Evolutionary conservation across 1,284 basidiomycete genomes (phyloP).

Genomic region (Termitomyces sp.): DNA sequence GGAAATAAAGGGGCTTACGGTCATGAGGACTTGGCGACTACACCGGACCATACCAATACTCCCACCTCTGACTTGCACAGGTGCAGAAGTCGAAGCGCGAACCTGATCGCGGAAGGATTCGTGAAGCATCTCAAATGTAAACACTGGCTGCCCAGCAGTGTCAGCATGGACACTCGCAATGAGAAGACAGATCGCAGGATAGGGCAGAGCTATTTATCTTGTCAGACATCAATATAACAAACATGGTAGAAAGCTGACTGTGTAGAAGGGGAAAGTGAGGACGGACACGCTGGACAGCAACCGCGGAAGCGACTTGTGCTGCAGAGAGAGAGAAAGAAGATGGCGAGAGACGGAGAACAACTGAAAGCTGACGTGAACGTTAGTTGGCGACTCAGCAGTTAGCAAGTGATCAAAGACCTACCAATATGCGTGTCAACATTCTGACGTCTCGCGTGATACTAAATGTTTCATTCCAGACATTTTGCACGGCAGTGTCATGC

Average conservation of each 20-base stretch:
- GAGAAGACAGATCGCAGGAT: slow-evolving; percentile 70
- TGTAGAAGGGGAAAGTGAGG: slow-evolving; percentile 44
- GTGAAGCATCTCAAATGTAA: slow-evolving; percentile 79
- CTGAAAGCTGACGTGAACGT: slow-evolving; percentile 38
- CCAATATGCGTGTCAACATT: slow-evolving; percentile 62
- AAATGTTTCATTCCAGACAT: slow-evolving; percentile 54
- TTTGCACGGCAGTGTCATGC: slow-evolving; percentile 38
- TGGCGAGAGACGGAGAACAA: slow-evolving; percentile 43
- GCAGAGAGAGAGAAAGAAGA: slow-evolving; percentile 49
- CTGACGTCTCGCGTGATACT: slow-evolving; percentile 66
- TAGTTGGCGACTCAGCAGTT: neutral
- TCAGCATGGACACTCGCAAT: slow-evolving; percentile 63
- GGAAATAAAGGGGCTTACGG: slow-evolving; percentile 38
- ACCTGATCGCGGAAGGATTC: slow-evolving; percentile 65
- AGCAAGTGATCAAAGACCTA: slow-evolving; percentile 31
- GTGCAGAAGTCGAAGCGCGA: slow-evolving; percentile 61
- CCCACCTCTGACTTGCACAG: slow-evolving; percentile 67
- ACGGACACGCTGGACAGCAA: slow-evolving; percentile 50
- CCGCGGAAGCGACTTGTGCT: slow-evolving; percentile 35
- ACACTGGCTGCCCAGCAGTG: slow-evolving; percentile 58
- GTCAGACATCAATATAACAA: slow-evolving; percentile 5
- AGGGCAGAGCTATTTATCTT: slow-evolving; percentile 48
- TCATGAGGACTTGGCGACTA: slow-evolving; percentile 53
- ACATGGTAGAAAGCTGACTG: slow-evolving; percentile 34
- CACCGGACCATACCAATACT: slow-evolving; percentile 72